A percentile compares a stretch with the other conserved stretches of the same genome.
These are phyloP conservation scores for Metschnikowia amazonensis DNA, from an alignment of 805 yeast species.

Conservation along the genomic window DNA sequence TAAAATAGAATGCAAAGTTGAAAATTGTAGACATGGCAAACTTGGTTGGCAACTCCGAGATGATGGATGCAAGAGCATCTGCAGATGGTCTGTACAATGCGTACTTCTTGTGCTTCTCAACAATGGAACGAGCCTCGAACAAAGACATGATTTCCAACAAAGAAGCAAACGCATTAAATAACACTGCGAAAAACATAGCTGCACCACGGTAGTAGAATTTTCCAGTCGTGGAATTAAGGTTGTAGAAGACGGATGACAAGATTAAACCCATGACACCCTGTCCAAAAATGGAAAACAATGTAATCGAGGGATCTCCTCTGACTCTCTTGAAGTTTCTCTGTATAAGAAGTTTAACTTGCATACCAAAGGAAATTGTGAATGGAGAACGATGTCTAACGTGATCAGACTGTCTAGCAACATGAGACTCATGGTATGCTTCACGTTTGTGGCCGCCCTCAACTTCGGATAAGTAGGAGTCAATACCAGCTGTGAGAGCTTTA, in stretches of 20 bases:
- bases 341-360: slow-evolving; percentile 43
- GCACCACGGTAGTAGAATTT: slow-evolving; percentile 66
- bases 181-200: slow-evolving; percentile 54
- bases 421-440: slow-evolving; percentile 20
- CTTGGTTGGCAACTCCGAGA: slow-evolving; percentile 64
- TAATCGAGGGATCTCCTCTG: slow-evolving; percentile 54
- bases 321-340: slow-evolving; percentile 52
- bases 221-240: slow-evolving; percentile 44
- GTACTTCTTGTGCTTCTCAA: slow-evolving; percentile 67
- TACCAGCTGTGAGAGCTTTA: slow-evolving; percentile 35
- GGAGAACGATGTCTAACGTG: slow-evolving; percentile 32
- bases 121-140: slow-evolving; percentile 60
- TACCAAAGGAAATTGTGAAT: slow-evolving; percentile 31
- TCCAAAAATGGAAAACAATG: slow-evolving; percentile 49
- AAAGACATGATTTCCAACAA: slow-evolving; percentile 57
- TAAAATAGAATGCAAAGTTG: slow-evolving; percentile 30
- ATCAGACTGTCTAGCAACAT: slow-evolving; percentile 38
- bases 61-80: slow-evolving; percentile 60
- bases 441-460: slow-evolving; percentile 11
- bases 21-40: slow-evolving; percentile 28
- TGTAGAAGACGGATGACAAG: slow-evolving; percentile 58
- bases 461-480: slow-evolving; percentile 36
- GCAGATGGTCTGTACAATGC: slow-evolving; percentile 72
- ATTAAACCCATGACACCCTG: slow-evolving; percentile 55
- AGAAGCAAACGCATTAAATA: slow-evolving; percentile 59